phyloP scores from a whole-genome alignment of 2,329 filamentous ascomycete species.

The Setomelanomma holmii region DNA sequence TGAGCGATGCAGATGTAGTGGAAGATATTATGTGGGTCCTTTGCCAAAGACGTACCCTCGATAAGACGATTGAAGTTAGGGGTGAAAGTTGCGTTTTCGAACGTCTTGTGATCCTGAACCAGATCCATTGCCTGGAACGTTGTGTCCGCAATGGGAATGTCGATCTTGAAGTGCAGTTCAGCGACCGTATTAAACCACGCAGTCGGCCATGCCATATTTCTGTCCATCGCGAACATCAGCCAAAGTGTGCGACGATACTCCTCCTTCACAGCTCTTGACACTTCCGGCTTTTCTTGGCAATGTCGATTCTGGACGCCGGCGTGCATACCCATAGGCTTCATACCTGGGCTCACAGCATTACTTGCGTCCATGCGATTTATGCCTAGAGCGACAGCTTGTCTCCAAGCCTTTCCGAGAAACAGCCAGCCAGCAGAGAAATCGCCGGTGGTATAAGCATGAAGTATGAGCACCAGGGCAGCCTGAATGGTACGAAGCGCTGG shows the following conservation, averaged over 20 bases:
- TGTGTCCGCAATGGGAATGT: constrained; percentile 33
- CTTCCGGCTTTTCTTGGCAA: constrained; percentile 3
- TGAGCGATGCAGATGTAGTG: constrained; percentile 35
- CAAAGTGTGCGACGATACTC: constrained; percentile 40
- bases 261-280: constrained; percentile 24
- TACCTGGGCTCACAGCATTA: constrained; percentile 1
- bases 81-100: constrained; percentile 26
- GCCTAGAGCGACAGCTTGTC: constrained; percentile 35
- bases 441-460: constrained; percentile 30
- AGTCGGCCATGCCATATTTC: constrained; percentile 34
- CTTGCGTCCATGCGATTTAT: constrained; percentile 38
- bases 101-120: background rate
- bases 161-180: constrained; percentile 41
- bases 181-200: constrained; percentile 30
- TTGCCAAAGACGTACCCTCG: constrained; percentile 7
- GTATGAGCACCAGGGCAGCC: constrained; percentile 30
- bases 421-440: constrained; percentile 41
- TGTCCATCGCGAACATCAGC: constrained; percentile 41
- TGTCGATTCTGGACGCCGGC: background rate
- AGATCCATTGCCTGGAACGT: constrained; percentile 28
- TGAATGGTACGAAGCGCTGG: constrained; percentile 34
- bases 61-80: constrained; percentile 30
- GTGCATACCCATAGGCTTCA: background rate
- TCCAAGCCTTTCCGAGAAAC: constrained; percentile 42
- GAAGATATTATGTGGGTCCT: constrained; percentile 25